Evolutionary conservation across 306 rosid genomes (phyloP), one percentile per base, ranked within the genome.

Genomic region (Cucurbita moschata): DNA sequence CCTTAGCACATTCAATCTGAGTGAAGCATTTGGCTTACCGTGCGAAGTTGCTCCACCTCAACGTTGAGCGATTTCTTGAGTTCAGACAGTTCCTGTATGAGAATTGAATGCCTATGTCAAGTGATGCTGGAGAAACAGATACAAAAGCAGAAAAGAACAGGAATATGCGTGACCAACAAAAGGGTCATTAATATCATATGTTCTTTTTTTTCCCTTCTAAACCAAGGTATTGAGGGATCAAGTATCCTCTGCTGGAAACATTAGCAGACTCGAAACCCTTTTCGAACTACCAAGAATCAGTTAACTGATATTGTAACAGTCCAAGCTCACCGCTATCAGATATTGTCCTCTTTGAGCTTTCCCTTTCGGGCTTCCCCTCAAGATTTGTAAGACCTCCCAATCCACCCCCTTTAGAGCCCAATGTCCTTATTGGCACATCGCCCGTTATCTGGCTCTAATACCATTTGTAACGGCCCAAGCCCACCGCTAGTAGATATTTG

Each of bases 11-110:
- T 43, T 54, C 19, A 55, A 51, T 66, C 57, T 14, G 21, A 2
- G 35, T 49, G 51, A 74, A 75, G 78, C 71, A 73, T n/a, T 37
- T 30, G 35, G 77, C 99, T 87, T 79, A 95, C 97, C 37, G 88
- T 64, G 74, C 91, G 87, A 76, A 95, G 99, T 77, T 86, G 92
- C 30, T 89, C 99, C 72, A 91, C 97, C 82, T 95, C 99, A 21
- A 84, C 87, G 80, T 91, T 89, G 60, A 95, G 96, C 37, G 99
- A 91, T 81, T 88, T 86, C 89, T 95, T 95, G 62, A 91, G 96
- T 15, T 86, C 96, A 5, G 92, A 82, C 71, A 95, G 93, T 75
- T 95, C 99, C 99, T 95, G 89, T 69, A 72, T 70, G 64, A 53
- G 61, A 73, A 69, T 49, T 52, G 72, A 81, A 75, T 64, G 71